Evolutionary conservation across 208 protist genomes (phyloP).

Genomic region (Endotrypanum monterogeii): DNA sequence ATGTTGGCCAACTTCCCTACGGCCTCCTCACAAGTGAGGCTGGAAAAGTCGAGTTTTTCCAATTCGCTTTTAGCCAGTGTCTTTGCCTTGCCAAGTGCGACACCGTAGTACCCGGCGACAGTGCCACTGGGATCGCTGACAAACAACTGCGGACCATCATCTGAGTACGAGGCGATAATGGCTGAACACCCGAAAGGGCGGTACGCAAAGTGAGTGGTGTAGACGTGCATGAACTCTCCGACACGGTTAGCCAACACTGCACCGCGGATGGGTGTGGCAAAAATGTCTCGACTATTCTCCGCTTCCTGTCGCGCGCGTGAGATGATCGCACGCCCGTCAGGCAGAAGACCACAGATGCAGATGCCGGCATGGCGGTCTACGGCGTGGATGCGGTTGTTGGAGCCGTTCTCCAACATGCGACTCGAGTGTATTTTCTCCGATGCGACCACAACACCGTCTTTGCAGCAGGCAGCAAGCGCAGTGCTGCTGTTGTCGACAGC

Average conservation of each 20-base stretch:
- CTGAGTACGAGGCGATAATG: slow-evolving; percentile 94
- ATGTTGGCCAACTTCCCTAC: slow-evolving; percentile 95
- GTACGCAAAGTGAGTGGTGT: slow-evolving; percentile 94
- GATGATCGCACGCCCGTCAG: slow-evolving; percentile 96
- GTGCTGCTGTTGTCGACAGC: slow-evolving; percentile 99
- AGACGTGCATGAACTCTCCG: slow-evolving; percentile 94
- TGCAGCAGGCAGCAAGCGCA: slow-evolving; percentile 95
- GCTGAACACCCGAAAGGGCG: slow-evolving; percentile 97
- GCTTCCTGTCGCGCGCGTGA: slow-evolving; percentile 93
- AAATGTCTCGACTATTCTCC: slow-evolving; percentile 92
- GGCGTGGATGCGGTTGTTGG: slow-evolving; percentile 95
- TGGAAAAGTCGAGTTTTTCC: slow-evolving; percentile 97
- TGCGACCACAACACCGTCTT: slow-evolving; percentile 98
- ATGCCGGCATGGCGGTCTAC: slow-evolving; percentile 94
- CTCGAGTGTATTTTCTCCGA: slow-evolving; percentile 98
- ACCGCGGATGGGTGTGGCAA: slow-evolving; percentile 92
- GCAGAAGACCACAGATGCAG: slow-evolving; percentile 95
- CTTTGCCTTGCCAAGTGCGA: slow-evolving; percentile 98
- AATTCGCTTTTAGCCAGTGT: slow-evolving; percentile 98
- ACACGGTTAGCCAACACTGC: slow-evolving; percentile 91
- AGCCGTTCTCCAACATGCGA: slow-evolving; percentile 95
- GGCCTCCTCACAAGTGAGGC: slow-evolving; percentile 94
- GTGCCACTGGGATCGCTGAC: slow-evolving; percentile 97
- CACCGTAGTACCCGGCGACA: slow-evolving; percentile 94
- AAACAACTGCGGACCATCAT: slow-evolving; percentile 96